Evolutionary conservation across 176 grass and related monocot species (phyloP).

Genomic region (Ensete glaucum): DNA sequence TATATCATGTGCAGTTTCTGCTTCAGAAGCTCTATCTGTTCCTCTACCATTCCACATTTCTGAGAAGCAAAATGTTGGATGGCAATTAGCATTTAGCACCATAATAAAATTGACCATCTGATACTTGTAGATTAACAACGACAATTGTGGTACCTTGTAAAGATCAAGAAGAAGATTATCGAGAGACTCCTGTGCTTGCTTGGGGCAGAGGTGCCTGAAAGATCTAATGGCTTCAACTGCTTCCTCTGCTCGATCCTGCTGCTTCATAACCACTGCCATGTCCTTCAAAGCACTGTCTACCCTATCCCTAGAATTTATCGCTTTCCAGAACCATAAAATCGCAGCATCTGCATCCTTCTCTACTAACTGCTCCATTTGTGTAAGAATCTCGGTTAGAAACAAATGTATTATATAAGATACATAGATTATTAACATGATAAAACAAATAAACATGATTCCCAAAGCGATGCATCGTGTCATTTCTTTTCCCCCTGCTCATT

Average conservation of each 20-base stretch:
- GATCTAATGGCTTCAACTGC: constrained; percentile 82
- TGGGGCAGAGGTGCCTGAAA: constrained; percentile 80
- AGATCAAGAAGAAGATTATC: constrained; percentile 93
- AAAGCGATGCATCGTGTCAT: too few relatives aligned
- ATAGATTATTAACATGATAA: too few relatives aligned
- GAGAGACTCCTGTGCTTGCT: constrained; percentile 75
- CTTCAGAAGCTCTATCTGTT: constrained; percentile 84
- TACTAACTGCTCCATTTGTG: constrained; percentile 41
- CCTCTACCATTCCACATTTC: constrained; percentile 75
- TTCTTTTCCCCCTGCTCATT: too few relatives aligned
- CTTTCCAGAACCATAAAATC: constrained; percentile 94
- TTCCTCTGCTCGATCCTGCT: constrained; percentile 54
- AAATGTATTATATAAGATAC: too few relatives aligned
- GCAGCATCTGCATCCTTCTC: constrained; percentile 69
- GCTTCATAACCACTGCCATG: constrained; percentile 93
- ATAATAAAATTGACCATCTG: too few relatives aligned
- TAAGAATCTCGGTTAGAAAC: not conserved
- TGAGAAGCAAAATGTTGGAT: constrained; percentile 10
- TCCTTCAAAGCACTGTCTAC: constrained; percentile 84
- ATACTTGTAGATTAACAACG: too few relatives aligned
- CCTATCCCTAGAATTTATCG: constrained; percentile 71
- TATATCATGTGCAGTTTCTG: constrained; percentile 87
- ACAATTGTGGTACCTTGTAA: too few relatives aligned
- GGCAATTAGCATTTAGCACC: too few relatives aligned
- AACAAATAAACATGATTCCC: too few relatives aligned